Base-by-base conservation (phyloP, 768 basidiomycete genomes). In the Mycena albidolilacea region DNA sequence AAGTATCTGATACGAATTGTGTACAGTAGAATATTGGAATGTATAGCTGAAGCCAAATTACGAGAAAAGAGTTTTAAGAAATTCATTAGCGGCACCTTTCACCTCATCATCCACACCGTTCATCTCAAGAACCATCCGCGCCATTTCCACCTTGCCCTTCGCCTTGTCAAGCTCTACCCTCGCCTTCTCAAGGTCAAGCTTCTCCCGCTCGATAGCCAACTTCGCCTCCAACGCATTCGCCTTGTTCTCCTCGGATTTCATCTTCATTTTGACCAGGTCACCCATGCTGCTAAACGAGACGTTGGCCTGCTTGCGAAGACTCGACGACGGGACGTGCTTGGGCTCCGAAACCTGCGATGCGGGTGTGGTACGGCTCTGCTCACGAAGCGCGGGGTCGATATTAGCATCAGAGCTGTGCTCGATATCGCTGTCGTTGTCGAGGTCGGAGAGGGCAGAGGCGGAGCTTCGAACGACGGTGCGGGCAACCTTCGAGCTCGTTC, bases 131-230 rank as follows among this genome's bases (percentile, higher is more conserved):
- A 69, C 67, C 0, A 2, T n/a, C 15, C 48, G 48, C 5, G 67
- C 67, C 67, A 69, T 61, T 2, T 69, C 67, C 6, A 43, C 67
- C 60, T 61, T 68, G 10, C 21, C 58, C n/a, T 50, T 60, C 35
- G n/a, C 2, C 7, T 35, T 23, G 7, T 68, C 58, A 3, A 37
- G 7, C 23, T 57, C 30, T 17, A 38, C 54, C 55, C 21, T 12
- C 55, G 15, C 55, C 23, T 30, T 38, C 38, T 67, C 65, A 11
- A 68, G 37, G 35, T 60, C 30, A 19, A 68, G 19, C 58, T 48
- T 68, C 44, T 19, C 43, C 6, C 17, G 57, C 7, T 67, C 66
- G 0, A 67, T 11, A 43, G 58, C 57, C 10, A 67, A 11, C 66
- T 59, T 67, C 17, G 23, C 57, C 30, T 58, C 57, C 17, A 60